phyloP scores from a whole-genome alignment of 305 asterid species.

The Solanum hybrid region DNA sequence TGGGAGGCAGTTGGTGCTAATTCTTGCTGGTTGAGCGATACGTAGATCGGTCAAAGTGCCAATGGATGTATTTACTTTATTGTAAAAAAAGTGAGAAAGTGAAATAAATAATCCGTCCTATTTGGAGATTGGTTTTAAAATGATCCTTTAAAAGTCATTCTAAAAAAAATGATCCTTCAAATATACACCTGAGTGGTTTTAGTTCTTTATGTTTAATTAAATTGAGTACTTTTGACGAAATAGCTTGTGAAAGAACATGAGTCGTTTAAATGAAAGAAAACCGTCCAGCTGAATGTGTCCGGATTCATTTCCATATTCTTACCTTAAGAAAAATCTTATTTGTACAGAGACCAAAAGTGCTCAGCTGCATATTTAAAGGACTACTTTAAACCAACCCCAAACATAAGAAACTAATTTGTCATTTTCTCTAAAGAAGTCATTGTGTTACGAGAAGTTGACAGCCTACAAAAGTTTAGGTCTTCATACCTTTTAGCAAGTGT shows the following conservation, averaged over 20 bases:
- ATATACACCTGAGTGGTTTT: not conserved
- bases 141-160: not conserved
- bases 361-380: not conserved
- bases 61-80: not conserved
- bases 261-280: not conserved
- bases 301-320: not conserved
- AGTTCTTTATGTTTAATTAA: not conserved
- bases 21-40: not conserved
- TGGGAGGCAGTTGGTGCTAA: not conserved
- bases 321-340: not conserved
- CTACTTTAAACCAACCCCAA: not conserved
- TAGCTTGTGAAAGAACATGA: not conserved
- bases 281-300: not conserved
- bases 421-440: not conserved
- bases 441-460: not conserved
- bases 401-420: not conserved
- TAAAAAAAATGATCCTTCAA: not conserved
- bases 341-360: not conserved
- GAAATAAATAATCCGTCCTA: not conserved
- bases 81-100: not conserved
- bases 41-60: not conserved
- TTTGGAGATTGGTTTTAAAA: not conserved
- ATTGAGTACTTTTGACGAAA: not conserved
- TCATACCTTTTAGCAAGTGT: not conserved
- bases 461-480: not conserved